phyloP scores from a whole-genome alignment of 2,329 filamentous ascomycete genomes.

The Aureobasidium melanogenum region DNA sequence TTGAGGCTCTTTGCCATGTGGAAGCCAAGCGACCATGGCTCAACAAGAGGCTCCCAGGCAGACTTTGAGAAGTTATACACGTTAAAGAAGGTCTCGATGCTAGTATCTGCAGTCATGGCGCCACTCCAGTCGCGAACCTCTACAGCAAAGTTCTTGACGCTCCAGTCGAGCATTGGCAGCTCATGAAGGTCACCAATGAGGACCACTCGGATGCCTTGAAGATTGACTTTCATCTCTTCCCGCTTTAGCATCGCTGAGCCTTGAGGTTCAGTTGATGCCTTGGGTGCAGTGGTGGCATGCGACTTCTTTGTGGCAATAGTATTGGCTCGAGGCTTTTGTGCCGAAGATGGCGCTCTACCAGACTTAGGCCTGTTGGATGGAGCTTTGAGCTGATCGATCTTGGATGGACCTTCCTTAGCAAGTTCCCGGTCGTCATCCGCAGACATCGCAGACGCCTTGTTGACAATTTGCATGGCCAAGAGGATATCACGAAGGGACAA shows the following conservation, averaged over 20 bases:
- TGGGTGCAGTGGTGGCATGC: not conserved
- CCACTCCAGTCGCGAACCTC: conserved; percentile 87
- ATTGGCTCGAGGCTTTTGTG: conserved; percentile 31
- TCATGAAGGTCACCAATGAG: conserved; percentile 95
- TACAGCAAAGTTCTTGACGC: conserved; percentile 79
- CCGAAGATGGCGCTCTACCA: conserved; percentile 31
- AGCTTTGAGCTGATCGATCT: conserved; percentile 44
- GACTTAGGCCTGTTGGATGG: conserved; percentile 30
- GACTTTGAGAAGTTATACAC: conserved; percentile 99
- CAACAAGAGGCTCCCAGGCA: conserved; percentile 90
- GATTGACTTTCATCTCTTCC: conserved; percentile 75
- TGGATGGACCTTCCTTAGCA: conserved; percentile 46
- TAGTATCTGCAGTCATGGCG: conserved; percentile 75
- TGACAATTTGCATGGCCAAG: conserved; percentile 83
- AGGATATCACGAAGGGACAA: conserved; percentile 91
- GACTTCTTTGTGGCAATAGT: conserved; percentile 23
- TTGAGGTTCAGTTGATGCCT: conserved; percentile 17
- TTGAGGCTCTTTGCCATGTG: conserved; percentile 71
- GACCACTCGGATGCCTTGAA: conserved; percentile 85
- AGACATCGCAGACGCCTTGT: conserved; percentile 81
- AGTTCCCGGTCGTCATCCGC: conserved; percentile 41
- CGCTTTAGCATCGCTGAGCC: conserved; percentile 50
- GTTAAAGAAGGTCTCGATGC: conserved; percentile 90
- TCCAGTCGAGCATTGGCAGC: conserved; percentile 87
- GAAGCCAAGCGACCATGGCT: conserved; percentile 93